Evolutionary conservation across 2,329 filamentous ascomycete species (phyloP).

Genomic region (Fusarium tanahbumbuense): DNA sequence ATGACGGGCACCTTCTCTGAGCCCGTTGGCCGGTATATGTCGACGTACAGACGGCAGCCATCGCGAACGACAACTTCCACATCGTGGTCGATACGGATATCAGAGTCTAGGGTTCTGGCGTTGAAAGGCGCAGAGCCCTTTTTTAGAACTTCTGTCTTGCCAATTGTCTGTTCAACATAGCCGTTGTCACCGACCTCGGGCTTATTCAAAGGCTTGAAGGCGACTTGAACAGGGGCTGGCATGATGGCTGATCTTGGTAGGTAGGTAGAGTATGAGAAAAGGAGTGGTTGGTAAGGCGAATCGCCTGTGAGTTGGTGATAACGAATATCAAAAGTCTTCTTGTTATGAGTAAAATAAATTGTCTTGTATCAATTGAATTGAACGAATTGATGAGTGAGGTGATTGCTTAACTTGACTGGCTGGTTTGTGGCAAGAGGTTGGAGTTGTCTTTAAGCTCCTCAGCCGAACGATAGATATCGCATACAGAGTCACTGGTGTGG

Average conservation of each 20-base stretch:
- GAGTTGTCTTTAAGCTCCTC: conserved; percentile 16
- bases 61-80: conserved; percentile 39
- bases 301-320: not conserved
- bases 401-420: not conserved
- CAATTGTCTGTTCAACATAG: conserved; percentile 30
- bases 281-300: not conserved
- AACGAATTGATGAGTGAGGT: not conserved
- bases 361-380: fast-evolving
- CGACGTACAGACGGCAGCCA: conserved; percentile 37
- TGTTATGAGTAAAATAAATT: fast-evolving
- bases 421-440: not conserved
- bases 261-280: not conserved
- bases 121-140: conserved; percentile 37
- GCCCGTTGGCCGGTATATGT: conserved; percentile 13
- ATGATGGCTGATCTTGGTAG: not conserved
- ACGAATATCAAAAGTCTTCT: no score
- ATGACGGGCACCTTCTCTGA: conserved; percentile 34
- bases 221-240: conserved; percentile 41
- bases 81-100: conserved; percentile 40
- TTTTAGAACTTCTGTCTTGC: conserved; percentile 38
- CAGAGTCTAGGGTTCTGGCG: conserved; percentile 36
- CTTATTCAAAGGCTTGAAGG: conserved; percentile 39
- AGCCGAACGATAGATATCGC: not conserved
- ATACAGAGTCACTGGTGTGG: not conserved
- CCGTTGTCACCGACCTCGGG: conserved; percentile 38